Conservation (phyloP, 495 filamentous ascomycete species). For the Penicillium steckii region DNA sequence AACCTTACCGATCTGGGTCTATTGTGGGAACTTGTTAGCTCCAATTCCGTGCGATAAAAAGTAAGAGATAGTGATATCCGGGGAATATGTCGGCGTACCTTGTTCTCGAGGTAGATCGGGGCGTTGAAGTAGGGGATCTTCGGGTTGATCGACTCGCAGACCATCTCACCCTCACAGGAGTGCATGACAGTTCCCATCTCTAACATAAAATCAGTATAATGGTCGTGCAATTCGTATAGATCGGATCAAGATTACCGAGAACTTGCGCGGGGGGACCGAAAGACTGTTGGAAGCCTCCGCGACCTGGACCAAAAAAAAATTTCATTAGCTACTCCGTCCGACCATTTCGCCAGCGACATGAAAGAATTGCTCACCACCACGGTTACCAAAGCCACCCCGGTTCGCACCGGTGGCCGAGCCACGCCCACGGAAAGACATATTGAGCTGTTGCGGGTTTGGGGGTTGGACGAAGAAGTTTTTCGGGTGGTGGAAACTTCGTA, state of each 20-base stretch:
- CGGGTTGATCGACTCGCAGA: conserved; percentile 88
- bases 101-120: conserved; percentile 97
- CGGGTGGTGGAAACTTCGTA: conserved; percentile 48
- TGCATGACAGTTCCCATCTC: conserved; percentile 95
- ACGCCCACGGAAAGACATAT: conserved; percentile 57
- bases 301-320: conserved; percentile 47
- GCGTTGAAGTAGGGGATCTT: conserved; percentile 99
- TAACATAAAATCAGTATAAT: conserved; percentile 34
- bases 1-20: conserved; percentile 60
- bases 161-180: conserved; percentile 92
- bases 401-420: conserved; percentile 47
- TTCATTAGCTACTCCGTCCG: conserved; percentile 32
- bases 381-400: conserved; percentile 48
- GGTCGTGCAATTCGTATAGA: neutral
- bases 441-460: conserved; percentile 27
- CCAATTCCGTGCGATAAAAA: neutral
- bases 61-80: neutral
- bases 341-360: conserved; percentile 1
- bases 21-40: conserved; percentile 18
- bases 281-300: conserved; percentile 62
- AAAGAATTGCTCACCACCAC: conserved; percentile 37
- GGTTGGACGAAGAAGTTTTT: conserved; percentile 48
- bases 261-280: conserved; percentile 68
- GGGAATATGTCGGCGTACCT: conserved; percentile 56
- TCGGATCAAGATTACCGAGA: conserved; percentile 47